phyloP scores from a whole-genome alignment of 352 stramenopile species.

The Pythium diclinum region DNA sequence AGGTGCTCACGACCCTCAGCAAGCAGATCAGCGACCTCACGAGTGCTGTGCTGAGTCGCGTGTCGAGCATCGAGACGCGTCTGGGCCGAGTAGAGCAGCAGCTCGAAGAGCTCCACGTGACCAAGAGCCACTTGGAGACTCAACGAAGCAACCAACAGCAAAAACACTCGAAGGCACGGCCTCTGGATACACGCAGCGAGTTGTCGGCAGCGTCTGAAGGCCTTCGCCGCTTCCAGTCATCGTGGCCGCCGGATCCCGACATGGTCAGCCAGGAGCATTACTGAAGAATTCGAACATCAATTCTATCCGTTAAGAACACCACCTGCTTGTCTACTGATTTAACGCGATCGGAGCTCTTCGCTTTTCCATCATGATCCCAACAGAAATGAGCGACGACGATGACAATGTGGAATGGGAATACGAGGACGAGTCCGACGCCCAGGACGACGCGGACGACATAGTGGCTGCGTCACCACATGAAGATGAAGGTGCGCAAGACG shows the following conservation, averaged over 20 bases:
- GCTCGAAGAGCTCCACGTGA: constrained; percentile 8
- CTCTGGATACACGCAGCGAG: neutral
- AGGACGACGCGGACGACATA: neutral
- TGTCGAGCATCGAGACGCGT: constrained; percentile 21
- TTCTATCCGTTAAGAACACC: constrained; percentile 1
- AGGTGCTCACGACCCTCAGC: constrained; percentile 25
- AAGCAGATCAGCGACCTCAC: constrained; percentile 30
- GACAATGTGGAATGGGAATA: constrained; percentile 27
- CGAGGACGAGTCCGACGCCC: constrained; percentile 23
- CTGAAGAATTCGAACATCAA: neutral
- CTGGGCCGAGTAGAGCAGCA: constrained; percentile 24
- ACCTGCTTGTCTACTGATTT: neutral
- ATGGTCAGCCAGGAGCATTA: neutral
- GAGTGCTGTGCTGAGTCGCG: constrained; percentile 23
- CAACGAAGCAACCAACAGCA: neutral
- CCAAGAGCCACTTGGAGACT: neutral
- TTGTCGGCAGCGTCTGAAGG: neutral
- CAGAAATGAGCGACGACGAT: constrained; percentile 20
- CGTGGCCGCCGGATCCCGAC: constrained; percentile 9
- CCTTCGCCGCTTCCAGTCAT: constrained; percentile 1
- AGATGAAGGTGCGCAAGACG: neutral
- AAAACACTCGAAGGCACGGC: neutral
- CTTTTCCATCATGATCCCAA: neutral
- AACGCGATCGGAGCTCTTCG: neutral
- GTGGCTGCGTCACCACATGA: neutral